Evolutionary conservation across 495 filamentous ascomycete genomes (phyloP).

Genomic region (Penicillium daleae): DNA sequence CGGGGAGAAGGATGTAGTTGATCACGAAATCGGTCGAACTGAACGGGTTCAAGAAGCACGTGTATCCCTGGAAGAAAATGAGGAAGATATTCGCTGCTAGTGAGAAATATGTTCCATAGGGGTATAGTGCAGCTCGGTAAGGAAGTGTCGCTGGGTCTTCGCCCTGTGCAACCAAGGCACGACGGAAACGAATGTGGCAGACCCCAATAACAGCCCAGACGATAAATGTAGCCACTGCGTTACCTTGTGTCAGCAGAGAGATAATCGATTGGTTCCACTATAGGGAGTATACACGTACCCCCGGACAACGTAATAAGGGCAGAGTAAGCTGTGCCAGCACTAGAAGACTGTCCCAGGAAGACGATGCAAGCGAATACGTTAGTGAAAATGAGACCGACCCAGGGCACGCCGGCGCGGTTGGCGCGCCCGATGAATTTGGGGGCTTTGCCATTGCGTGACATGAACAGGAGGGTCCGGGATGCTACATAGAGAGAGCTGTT

Average conservation of each 20-base stretch:
- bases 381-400: slow-evolving; percentile 60
- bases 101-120: slow-evolving; percentile 65
- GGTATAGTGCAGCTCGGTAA: slow-evolving; percentile 61
- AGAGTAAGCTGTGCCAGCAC: slow-evolving; percentile 54
- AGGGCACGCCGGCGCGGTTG: slow-evolving; percentile 65
- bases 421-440: slow-evolving; percentile 45
- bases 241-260: slow-evolving; percentile 30
- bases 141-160: slow-evolving; percentile 56
- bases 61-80: slow-evolving; percentile 67
- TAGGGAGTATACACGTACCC: slow-evolving; percentile 25
- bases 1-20: slow-evolving; percentile 67
- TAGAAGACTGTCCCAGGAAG: slow-evolving; percentile 64
- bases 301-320: slow-evolving; percentile 52
- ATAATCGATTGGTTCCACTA: slow-evolving; percentile 35
- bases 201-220: slow-evolving; percentile 69
- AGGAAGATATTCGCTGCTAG: slow-evolving; percentile 64
- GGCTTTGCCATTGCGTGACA: slow-evolving; percentile 67
- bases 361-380: slow-evolving; percentile 69
- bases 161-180: slow-evolving; percentile 59
- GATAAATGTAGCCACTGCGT: slow-evolving; percentile 64
- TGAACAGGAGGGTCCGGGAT: slow-evolving; percentile 66
- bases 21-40: slow-evolving; percentile 63
- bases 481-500: slow-evolving; percentile 72
- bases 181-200: slow-evolving; percentile 69
- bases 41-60: slow-evolving; percentile 58